Percentiles rank a stretch among this genome's conserved stretches.
Evolutionary conservation across 192 early-diverging fungal species (phyloP).

Genomic region (Oehlia diaphana): DNA sequence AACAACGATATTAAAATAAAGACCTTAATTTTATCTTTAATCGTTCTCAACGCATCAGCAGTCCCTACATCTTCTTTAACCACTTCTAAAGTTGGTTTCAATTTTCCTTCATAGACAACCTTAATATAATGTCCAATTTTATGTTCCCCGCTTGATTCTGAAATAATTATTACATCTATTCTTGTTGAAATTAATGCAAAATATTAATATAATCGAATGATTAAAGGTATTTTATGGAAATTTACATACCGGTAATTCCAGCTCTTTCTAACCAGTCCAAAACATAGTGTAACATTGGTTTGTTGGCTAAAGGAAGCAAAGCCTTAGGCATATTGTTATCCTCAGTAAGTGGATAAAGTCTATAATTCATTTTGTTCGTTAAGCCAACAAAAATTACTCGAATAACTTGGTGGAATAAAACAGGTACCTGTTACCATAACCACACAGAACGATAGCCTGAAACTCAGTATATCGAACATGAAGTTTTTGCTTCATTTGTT

Average conservation of each 20-base stretch:
- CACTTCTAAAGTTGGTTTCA: slow-evolving; percentile 64
- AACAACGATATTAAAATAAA: background rate
- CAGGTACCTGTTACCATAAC: slow-evolving; percentile 62
- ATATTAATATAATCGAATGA: background rate
- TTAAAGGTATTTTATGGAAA: background rate
- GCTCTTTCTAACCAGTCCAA: slow-evolving; percentile 93
- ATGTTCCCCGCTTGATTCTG: slow-evolving; percentile 63
- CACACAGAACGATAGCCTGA: slow-evolving; percentile 67
- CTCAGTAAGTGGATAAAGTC: slow-evolving; percentile 77
- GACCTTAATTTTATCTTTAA: slow-evolving; percentile 86
- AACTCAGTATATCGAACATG: slow-evolving; percentile 47
- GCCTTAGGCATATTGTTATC: slow-evolving; percentile 89
- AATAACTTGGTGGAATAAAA: background rate
- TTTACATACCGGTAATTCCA: slow-evolving; percentile 52
- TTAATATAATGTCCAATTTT: slow-evolving; percentile 68
- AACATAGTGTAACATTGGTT: slow-evolving; percentile 92
- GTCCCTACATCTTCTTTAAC: slow-evolving; percentile 70
- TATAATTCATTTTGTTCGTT: slow-evolving; percentile 15
- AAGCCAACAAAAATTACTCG: background rate
- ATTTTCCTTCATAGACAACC: slow-evolving; percentile 61
- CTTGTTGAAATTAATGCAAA: background rate
- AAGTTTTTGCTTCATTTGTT: slow-evolving; percentile 18
- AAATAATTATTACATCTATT: slow-evolving; percentile 76
- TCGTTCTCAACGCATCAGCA: slow-evolving; percentile 78
- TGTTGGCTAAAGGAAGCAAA: slow-evolving; percentile 89